Evolutionary conservation across 2,329 filamentous ascomycete species (phyloP), one percentile per base, ranked within the genome.

Genomic region (Ophiostoma novo-ulmi): DNA sequence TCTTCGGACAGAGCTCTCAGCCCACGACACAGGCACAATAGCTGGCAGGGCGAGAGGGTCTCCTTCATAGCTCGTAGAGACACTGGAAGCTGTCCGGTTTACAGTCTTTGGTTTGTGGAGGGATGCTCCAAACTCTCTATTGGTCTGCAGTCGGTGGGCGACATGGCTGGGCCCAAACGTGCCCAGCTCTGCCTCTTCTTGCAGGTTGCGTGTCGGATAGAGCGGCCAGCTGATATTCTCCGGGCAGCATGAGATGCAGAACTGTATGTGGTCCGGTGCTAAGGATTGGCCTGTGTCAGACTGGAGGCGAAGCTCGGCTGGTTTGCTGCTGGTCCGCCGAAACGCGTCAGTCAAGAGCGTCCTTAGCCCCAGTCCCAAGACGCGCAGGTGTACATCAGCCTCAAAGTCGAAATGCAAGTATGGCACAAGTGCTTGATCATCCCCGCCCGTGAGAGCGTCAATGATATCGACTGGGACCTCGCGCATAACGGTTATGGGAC

Each of bases 341-440:
- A 75, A 74, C 31, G 73, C 61, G 22, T 71, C 64, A 10, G 63
- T 35, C 8, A 70, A 20, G 13, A 52, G 52, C 7, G 26, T 31
- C 2, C 14, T 68, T 66, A 71, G 65, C 48, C 73, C 73, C 58
- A 71, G 69, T 5, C 75, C 75, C 13, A 76, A 74, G 63, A 74
- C 75, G 11, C 75, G 71, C 26, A 75, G 72, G 10, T 73, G 74
- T 1, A 74, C 68, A 69, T 75, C 74, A 26, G 75, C 72, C 22
- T 73, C 72, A 71, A 76, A 75, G 69, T 75, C 75, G 70, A 75
- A 75, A 69, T 73, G 74, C 36, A 76, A 71, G n/a, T 72, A 72
- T 11, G 71, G 72, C 8, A 71, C 71, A 4, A 76, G 63, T 39
- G 26, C 41, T 10, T 38, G 26, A 3, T 71, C 69, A 4, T 72